A percentile compares a stretch with the other conserved stretches of the same genome.
These are phyloP conservation scores for Thalia dealbata DNA, from an alignment of 176 grass and related monocot species.

Conservation along the genomic window DNA sequence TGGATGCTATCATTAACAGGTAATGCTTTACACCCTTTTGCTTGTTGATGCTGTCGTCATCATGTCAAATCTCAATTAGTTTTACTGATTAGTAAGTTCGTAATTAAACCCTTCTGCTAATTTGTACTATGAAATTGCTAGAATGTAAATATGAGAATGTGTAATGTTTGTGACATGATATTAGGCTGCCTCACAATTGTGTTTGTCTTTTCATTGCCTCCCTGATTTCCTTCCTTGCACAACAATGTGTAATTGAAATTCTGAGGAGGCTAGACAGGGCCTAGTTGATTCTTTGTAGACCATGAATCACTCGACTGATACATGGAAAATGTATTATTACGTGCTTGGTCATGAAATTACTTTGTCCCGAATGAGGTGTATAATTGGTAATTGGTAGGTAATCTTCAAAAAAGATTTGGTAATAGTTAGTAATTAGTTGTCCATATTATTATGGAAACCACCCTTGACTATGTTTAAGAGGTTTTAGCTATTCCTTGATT, in stretches of 20 bases:
- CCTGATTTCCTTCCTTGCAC: too few relatives aligned
- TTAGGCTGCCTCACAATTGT: background rate
- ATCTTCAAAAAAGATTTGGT: too few relatives aligned
- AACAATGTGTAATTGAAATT: too few relatives aligned
- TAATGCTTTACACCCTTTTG: too few relatives aligned
- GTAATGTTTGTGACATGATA: background rate
- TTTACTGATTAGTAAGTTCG: background rate
- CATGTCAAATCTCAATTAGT: background rate
- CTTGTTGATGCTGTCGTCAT: too few relatives aligned
- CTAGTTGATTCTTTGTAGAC: background rate
- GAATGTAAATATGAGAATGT: background rate
- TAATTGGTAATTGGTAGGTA: too few relatives aligned
- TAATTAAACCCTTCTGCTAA: background rate
- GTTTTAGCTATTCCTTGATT: too few relatives aligned
- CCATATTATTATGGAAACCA: too few relatives aligned
- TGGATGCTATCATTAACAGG: conserved; percentile 85
- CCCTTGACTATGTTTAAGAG: too few relatives aligned
- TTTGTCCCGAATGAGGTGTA: too few relatives aligned
- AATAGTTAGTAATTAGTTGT: too few relatives aligned
- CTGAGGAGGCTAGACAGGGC: background rate
- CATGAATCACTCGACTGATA: background rate
- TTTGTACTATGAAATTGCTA: background rate
- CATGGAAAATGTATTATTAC: background rate
- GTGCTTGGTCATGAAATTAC: too few relatives aligned
- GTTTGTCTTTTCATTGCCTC: background rate